A percentile compares a stretch with the other conserved stretches of the same genome.
These are phyloP conservation scores for Herpetospermum pedunculosum DNA, from an alignment of 306 rosid genomes.

Conservation along the genomic window DNA sequence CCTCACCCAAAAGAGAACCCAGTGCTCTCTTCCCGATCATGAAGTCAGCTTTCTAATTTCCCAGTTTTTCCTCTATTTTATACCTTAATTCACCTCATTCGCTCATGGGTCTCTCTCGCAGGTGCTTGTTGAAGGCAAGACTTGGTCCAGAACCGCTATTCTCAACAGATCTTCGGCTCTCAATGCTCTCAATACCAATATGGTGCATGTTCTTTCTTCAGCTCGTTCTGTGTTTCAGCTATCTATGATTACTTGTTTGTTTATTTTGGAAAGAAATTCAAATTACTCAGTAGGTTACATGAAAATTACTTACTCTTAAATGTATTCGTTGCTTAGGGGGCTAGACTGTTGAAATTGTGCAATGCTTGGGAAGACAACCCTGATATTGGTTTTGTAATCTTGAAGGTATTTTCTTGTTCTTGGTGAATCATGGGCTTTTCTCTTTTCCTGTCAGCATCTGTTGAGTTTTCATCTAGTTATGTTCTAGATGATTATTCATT, in stretches of 20 bases:
- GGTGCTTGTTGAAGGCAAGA: slow-evolving; percentile 40
- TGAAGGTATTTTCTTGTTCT: slow-evolving; percentile 38
- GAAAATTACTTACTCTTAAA: no score
- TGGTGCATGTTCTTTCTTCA: slow-evolving; percentile 18
- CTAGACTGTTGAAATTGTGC: slow-evolving; percentile 47
- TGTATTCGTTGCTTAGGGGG: slow-evolving; percentile 38
- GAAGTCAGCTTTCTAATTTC: slow-evolving; percentile 21
- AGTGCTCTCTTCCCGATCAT: slow-evolving; percentile 23
- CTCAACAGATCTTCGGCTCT: slow-evolving; percentile 51
- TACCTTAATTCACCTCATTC: background rate
- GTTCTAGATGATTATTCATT: background rate
- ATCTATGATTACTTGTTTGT: background rate
- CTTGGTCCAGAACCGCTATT: slow-evolving; percentile 51
- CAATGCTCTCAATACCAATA: slow-evolving; percentile 34
- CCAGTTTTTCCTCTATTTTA: background rate
- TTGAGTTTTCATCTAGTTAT: background rate
- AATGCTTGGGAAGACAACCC: slow-evolving; percentile 65
- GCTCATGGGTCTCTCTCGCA: background rate
- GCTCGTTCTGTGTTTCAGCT: background rate
- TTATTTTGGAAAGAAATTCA: no score
- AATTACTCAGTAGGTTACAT: no score
- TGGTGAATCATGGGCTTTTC: background rate
- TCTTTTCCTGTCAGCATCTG: background rate
- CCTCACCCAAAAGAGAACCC: slow-evolving; percentile 15
- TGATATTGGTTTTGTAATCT: slow-evolving; percentile 57